Percentiles rank a stretch among this genome's conserved stretches.
phyloP scores from a whole-genome alignment of 2,329 filamentous ascomycete species.

The Cordyceps tenuipes region DNA sequence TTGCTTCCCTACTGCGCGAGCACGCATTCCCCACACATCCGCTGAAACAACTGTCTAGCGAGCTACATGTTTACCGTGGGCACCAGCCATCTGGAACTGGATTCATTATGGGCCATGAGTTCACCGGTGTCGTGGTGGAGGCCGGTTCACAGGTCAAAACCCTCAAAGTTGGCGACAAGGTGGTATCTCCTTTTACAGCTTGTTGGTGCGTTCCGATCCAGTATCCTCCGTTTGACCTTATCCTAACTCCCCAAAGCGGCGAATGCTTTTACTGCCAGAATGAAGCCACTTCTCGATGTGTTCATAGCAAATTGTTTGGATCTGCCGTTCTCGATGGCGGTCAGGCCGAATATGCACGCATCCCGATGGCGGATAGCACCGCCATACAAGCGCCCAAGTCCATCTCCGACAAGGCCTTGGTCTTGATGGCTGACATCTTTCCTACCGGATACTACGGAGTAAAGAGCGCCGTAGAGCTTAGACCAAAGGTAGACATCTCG shows the following conservation, averaged over 20 bases:
- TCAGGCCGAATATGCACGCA: constrained; percentile 74
- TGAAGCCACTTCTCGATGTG: constrained; percentile 70
- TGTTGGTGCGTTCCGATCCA: constrained; percentile 52
- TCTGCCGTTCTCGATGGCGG: constrained; percentile 61
- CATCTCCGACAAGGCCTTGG: constrained; percentile 66
- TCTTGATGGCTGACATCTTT: constrained; percentile 91
- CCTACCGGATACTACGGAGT: constrained; percentile 81
- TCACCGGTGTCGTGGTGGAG: constrained; percentile 67
- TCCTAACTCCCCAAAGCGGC: constrained; percentile 20
- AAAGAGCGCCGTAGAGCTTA: constrained; percentile 63
- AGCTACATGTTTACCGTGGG: constrained; percentile 80
- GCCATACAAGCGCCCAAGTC: constrained; percentile 58
- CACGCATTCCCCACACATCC: neutral
- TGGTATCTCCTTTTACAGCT: constrained; percentile 77
- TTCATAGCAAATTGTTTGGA: constrained; percentile 62
- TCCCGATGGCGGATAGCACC: constrained; percentile 74
- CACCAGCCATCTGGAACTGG: constrained; percentile 60
- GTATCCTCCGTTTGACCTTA: no score
- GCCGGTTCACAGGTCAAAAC: constrained; percentile 59
- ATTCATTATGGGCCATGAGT: constrained; percentile 75
- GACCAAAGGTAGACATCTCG: constrained; percentile 29
- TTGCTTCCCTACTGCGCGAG: neutral
- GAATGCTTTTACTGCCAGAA: constrained; percentile 79
- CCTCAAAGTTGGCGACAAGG: constrained; percentile 64
- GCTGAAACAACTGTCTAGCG: constrained; percentile 37